Evolutionary conservation across 2,329 filamentous ascomycete species (phyloP).

Genomic region (Fusarium cyanostomum): DNA sequence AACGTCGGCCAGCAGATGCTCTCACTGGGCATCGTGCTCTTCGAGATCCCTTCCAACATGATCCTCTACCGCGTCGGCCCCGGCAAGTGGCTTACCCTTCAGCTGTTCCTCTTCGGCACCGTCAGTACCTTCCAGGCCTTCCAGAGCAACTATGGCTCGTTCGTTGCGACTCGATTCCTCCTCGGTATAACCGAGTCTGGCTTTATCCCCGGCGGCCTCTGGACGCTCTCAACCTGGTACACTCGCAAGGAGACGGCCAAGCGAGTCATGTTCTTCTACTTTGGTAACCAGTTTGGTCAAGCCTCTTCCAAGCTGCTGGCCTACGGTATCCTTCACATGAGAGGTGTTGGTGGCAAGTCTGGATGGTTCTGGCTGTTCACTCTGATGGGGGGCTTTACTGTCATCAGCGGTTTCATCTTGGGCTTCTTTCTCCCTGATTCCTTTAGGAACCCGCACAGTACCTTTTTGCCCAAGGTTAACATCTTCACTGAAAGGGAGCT

Average conservation of each 20-base stretch:
- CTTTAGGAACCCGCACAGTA: conserved; percentile 54
- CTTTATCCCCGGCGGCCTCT: conserved; percentile 63
- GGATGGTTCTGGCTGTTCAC: conserved; percentile 69
- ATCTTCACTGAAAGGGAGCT: conserved; percentile 53
- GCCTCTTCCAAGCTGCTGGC: conserved; percentile 52
- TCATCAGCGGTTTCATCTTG: conserved; percentile 53
- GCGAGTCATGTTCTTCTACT: conserved; percentile 64
- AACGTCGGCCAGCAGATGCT: conserved; percentile 63
- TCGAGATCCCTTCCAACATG: conserved; percentile 53
- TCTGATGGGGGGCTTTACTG: conserved; percentile 63
- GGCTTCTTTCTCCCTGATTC: conserved; percentile 57
- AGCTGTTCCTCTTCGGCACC: conserved; percentile 62
- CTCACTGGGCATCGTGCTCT: conserved; percentile 59
- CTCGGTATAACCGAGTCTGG: conserved; percentile 64
- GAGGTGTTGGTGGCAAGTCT: conserved; percentile 55
- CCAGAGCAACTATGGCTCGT: conserved; percentile 56
- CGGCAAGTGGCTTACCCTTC: conserved; percentile 62
- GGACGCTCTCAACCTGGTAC: conserved; percentile 65
- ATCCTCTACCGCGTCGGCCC: conserved; percentile 51
- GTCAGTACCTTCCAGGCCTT: conserved; percentile 66
- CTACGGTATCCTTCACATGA: conserved; percentile 60
- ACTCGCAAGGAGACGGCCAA: conserved; percentile 61
- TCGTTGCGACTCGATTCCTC: conserved; percentile 60
- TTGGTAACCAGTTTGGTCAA: conserved; percentile 62
- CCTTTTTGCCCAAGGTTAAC: conserved; percentile 49